Conservation (phyloP, 163 green algal species). For the Chlamydomonas reinhardtii region DNA sequence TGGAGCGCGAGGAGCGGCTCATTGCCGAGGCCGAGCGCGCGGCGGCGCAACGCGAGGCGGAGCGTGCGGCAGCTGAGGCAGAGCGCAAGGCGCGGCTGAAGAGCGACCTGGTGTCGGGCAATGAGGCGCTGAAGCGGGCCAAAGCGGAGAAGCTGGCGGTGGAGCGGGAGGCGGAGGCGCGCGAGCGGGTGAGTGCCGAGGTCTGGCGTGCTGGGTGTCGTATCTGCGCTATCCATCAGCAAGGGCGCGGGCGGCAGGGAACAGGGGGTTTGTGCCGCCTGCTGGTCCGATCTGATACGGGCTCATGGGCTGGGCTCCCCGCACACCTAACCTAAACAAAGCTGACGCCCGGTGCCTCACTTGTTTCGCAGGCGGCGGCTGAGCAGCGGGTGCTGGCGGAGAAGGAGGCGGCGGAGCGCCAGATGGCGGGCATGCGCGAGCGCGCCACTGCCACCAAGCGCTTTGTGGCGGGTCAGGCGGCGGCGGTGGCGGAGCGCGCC, state of each 20-base stretch:
- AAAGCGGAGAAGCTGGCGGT: slow-evolving; percentile 17
- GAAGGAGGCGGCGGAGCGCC: not conserved
- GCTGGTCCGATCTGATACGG: too few relatives aligned
- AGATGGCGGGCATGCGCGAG: not conserved
- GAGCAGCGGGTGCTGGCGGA: not conserved
- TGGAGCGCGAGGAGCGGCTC: slow-evolving; percentile 40
- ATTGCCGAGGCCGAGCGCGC: slow-evolving; percentile 2
- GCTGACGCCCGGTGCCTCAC: too few relatives aligned
- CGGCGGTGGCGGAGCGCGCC: not conserved
- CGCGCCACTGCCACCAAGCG: not conserved
- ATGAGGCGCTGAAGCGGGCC: slow-evolving; percentile 17
- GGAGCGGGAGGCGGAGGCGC: slow-evolving; percentile 6
- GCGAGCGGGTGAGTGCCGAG: slow-evolving; percentile 5
- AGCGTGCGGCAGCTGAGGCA: slow-evolving; percentile 1
- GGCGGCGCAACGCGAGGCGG: slow-evolving; percentile 15
- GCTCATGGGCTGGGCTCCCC: too few relatives aligned
- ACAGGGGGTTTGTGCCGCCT: too few relatives aligned
- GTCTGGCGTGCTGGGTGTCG: not conserved
- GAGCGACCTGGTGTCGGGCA: slow-evolving; percentile 9
- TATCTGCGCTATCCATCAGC: too few relatives aligned
- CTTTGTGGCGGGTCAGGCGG: slow-evolving; percentile 1
- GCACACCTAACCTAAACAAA: too few relatives aligned
- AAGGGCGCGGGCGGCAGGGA: too few relatives aligned
- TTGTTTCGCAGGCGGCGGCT: not conserved
- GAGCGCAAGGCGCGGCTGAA: slow-evolving; percentile 2